A percentile compares a stretch with the other conserved stretches of the same genome.
Conservation (phyloP, 1,284 basidiomycete species). For the Ceratobasidium sp. region DNA sequence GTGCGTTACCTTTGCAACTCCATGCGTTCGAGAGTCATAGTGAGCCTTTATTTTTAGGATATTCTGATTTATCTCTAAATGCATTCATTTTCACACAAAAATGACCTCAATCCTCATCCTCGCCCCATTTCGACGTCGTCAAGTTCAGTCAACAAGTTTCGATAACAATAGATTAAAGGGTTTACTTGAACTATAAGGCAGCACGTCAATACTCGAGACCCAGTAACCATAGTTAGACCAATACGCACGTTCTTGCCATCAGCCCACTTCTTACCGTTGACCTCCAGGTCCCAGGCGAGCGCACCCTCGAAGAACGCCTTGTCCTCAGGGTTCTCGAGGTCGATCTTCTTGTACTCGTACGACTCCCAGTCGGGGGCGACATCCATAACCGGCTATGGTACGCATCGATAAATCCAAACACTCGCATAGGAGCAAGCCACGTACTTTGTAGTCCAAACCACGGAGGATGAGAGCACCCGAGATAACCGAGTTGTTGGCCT, state of each 20-base stretch:
- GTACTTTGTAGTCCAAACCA: slow-evolving; percentile 65
- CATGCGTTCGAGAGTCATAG: too few species aligned
- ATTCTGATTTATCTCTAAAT: background rate
- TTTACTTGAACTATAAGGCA: background rate
- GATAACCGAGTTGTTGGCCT: slow-evolving; percentile 82
- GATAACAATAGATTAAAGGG: background rate
- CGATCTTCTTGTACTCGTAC: slow-evolving; percentile 79
- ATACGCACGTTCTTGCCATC: slow-evolving; percentile 10
- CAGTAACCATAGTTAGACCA: background rate
- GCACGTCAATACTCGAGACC: background rate
- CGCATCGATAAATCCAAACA: slow-evolving; percentile 22
- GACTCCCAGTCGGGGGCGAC: slow-evolving; percentile 88
- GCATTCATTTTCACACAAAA: background rate
- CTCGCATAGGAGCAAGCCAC: background rate
- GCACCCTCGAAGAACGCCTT: slow-evolving; percentile 92
- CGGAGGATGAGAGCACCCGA: slow-evolving; percentile 86
- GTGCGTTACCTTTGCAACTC: too few species aligned
- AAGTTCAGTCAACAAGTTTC: background rate
- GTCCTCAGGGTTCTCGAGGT: slow-evolving; percentile 74
- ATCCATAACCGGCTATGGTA: slow-evolving; percentile 74
- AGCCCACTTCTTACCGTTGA: slow-evolving; percentile 67
- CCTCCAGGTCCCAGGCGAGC: slow-evolving; percentile 85
- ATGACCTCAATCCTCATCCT: background rate
- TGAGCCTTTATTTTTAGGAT: too few species aligned
- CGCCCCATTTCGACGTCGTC: background rate